Percentiles rank a stretch among this genome's conserved stretches.
Conservation (phyloP, 2,329 filamentous ascomycete species). For the Albifimbria verrucaria region DNA sequence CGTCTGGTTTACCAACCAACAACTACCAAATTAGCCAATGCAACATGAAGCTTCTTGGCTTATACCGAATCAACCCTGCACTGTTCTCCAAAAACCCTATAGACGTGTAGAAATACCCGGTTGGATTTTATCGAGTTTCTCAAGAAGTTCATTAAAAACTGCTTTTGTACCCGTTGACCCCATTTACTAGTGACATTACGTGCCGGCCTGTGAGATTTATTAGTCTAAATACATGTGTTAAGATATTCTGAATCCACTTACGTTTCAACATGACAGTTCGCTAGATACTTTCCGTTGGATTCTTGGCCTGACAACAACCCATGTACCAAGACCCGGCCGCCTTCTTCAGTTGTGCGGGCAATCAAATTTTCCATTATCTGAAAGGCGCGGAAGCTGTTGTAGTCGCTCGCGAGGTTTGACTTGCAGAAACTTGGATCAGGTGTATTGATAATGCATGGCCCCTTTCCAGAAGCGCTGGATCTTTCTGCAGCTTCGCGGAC, state of each 20-base stretch:
- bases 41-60: too few species aligned
- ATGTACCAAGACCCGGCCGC: constrained; percentile 29
- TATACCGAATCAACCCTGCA: too few species aligned
- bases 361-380: constrained; percentile 20
- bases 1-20: too few species aligned
- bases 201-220: constrained; percentile 12
- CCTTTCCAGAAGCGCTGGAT: constrained; percentile 3
- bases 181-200: constrained; percentile 27
- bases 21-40: too few species aligned
- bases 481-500: constrained; percentile 25
- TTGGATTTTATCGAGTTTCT: constrained; percentile 23
- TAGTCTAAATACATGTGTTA: neutral
- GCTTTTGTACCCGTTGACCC: constrained; percentile 24
- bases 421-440: constrained; percentile 40
- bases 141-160: constrained; percentile 28
- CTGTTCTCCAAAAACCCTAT: too few species aligned
- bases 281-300: constrained; percentile 29
- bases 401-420: constrained; percentile 19
- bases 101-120: constrained; percentile 8
- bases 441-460: constrained; percentile 29
- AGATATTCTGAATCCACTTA: constrained; percentile 5
- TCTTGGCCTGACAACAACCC: constrained; percentile 26
- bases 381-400: neutral
- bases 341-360: constrained; percentile 43
- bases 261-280: constrained; percentile 25